These are phyloP conservation scores for Erodium moschatum DNA, from an alignment of 441 rosid genomes.

Conservation along the genomic window DNA sequence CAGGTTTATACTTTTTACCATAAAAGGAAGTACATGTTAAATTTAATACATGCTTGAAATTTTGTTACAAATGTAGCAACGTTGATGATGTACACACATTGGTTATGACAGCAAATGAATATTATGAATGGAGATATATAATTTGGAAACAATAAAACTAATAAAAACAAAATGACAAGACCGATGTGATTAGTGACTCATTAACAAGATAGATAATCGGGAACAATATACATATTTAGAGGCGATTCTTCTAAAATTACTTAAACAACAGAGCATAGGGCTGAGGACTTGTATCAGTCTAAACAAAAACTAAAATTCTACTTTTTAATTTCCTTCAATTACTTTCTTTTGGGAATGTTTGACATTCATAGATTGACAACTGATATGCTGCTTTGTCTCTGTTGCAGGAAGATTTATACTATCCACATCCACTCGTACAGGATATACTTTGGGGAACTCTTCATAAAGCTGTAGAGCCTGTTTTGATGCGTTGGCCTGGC, in stretches of 20 bases:
- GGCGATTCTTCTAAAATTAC: background rate
- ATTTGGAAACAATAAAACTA: background rate
- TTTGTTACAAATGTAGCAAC: background rate
- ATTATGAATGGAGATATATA: background rate
- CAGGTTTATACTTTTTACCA: background rate
- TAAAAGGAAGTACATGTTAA: background rate
- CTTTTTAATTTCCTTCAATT: background rate
- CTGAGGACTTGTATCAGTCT: slow-evolving; percentile 5
- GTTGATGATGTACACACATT: background rate
- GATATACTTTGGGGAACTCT: slow-evolving; percentile 51
- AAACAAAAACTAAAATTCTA: background rate
- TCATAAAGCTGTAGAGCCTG: slow-evolving; percentile 43
- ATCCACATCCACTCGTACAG: slow-evolving; percentile 55
- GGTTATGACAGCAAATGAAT: background rate
- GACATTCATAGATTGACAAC: background rate
- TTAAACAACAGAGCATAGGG: background rate
- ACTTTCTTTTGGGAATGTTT: slow-evolving; percentile 8
- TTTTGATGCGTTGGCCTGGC: slow-evolving; percentile 77
- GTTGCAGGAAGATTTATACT: slow-evolving; percentile 58
- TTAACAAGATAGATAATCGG: background rate
- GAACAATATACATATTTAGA: background rate
- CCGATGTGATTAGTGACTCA: background rate
- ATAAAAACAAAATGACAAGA: background rate
- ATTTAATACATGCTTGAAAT: background rate
- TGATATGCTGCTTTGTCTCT: background rate